phyloP scores from a whole-genome alignment of 2,329 filamentous ascomycete species.

The Beauveria scarabaeidicola region DNA sequence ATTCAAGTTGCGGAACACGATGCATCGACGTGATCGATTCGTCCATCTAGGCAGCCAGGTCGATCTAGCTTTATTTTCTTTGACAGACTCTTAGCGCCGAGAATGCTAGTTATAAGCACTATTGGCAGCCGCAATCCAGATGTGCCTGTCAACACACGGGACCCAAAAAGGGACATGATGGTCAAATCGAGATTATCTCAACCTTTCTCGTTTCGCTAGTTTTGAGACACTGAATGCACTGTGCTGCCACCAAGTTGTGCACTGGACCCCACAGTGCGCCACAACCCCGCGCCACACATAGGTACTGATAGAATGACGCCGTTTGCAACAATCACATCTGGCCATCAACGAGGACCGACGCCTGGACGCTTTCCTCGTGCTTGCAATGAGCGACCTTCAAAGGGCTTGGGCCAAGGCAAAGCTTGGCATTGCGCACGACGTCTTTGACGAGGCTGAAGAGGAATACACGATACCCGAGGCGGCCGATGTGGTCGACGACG shows the following conservation, averaged over 20 bases:
- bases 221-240: background rate
- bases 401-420: constrained; percentile 71
- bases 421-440: constrained; percentile 47
- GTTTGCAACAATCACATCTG: background rate
- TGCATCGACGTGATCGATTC: no score
- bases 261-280: constrained; percentile 4
- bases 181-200: background rate
- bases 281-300: background rate
- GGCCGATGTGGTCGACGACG: constrained; percentile 42
- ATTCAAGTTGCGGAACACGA: no score
- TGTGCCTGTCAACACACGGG: no score
- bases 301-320: background rate
- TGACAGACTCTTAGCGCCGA: no score
- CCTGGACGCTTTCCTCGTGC: constrained; percentile 5
- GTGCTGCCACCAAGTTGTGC: background rate
- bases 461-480: constrained; percentile 41
- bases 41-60: no score
- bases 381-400: constrained; percentile 69
- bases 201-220: background rate
- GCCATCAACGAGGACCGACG: constrained; percentile 2
- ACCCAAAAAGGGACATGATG: no score
- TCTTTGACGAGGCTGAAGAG: constrained; percentile 45
- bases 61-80: no score
- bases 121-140: no score
- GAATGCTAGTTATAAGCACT: no score